Evolutionary conservation across 1,284 basidiomycete species (phyloP).

Genomic region (Cutaneotrichosporon spelunceum): DNA sequence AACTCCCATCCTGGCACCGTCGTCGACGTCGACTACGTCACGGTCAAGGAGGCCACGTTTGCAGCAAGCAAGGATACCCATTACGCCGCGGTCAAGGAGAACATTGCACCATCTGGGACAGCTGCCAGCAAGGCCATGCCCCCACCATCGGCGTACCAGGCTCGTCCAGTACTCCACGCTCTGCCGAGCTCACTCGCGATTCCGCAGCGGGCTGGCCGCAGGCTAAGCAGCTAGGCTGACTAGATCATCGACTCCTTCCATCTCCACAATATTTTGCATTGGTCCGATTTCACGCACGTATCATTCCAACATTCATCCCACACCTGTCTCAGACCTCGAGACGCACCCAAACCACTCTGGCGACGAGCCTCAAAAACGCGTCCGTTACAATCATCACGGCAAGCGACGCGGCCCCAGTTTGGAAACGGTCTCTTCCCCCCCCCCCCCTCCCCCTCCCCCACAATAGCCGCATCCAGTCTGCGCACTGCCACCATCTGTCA

Average conservation of each 20-base stretch:
- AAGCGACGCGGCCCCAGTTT: neutral
- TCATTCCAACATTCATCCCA: conserved; percentile 9
- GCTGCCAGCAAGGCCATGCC: conserved; percentile 24
- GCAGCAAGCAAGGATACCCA: neutral
- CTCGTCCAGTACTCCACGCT: conserved; percentile 32
- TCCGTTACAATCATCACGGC: neutral
- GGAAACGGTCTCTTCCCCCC: neutral
- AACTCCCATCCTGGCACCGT: conserved; percentile 36
- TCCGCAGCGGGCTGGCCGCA: conserved; percentile 32
- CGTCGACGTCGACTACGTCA: conserved; percentile 21
- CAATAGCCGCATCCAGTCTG: neutral
- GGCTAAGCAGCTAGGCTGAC: conserved; percentile 35
- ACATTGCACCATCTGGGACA: conserved; percentile 37
- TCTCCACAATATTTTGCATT: conserved; percentile 11
- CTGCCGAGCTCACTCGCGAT: conserved; percentile 27
- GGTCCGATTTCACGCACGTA: conserved; percentile 3
- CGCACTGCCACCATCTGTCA: conserved; percentile 1
- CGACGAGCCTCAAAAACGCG: neutral
- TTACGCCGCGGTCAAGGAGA: conserved; percentile 42
- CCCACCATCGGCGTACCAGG: conserved; percentile 8
- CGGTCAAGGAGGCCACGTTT: conserved; percentile 12
- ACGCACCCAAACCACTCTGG: conserved; percentile 3
- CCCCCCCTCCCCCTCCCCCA: neutral
- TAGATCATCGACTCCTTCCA: neutral
- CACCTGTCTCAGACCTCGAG: neutral